Conservation (phyloP, 2,329 filamentous ascomycete genomes). For the Stachybotrys echinatus region DNA sequence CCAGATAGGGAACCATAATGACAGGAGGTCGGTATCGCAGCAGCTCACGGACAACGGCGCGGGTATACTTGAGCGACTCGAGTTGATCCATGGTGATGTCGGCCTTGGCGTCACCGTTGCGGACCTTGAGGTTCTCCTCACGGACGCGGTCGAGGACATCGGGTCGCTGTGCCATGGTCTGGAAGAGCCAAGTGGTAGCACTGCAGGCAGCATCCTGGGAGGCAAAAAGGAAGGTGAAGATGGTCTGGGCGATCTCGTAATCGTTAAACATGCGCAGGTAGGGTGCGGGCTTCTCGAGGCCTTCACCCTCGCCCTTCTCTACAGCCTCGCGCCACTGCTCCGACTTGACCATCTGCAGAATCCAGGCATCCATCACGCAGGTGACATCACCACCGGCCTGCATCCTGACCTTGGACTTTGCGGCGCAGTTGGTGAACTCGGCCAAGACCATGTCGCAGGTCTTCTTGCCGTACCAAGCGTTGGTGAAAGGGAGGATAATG, state of each 20-base stretch:
- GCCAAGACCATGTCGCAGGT: slow-evolving; percentile 85
- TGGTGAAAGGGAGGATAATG: slow-evolving; percentile 90
- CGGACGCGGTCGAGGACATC: slow-evolving; percentile 85
- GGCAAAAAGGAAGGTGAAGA: slow-evolving; percentile 96
- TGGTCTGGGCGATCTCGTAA: slow-evolving; percentile 84
- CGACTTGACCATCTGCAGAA: slow-evolving; percentile 82
- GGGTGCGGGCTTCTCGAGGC: slow-evolving; percentile 74
- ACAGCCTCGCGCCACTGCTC: slow-evolving; percentile 75
- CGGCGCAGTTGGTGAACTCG: slow-evolving; percentile 86
- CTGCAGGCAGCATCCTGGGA: slow-evolving; percentile 96
- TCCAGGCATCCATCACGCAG: slow-evolving; percentile 95
- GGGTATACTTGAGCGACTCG: slow-evolving; percentile 84
- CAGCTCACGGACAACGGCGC: slow-evolving; percentile 85
- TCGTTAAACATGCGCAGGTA: slow-evolving; percentile 83
- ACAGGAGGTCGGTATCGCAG: slow-evolving; percentile 94
- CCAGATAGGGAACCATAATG: slow-evolving; percentile 92
- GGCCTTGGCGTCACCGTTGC: slow-evolving; percentile 68
- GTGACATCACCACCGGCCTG: slow-evolving; percentile 77
- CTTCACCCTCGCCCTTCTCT: slow-evolving; percentile 65
- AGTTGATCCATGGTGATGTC: slow-evolving; percentile 77
- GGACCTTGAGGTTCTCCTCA: slow-evolving; percentile 77
- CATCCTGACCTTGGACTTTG: slow-evolving; percentile 91
- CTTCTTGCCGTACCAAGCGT: slow-evolving; percentile 96
- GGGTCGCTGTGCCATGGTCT: slow-evolving; percentile 89
- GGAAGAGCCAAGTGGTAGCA: slow-evolving; percentile 91